A percentile compares a stretch with the other conserved stretches of the same genome.
Evolutionary conservation across 2,329 filamentous ascomycete genomes (phyloP).

Genomic region (Phyllachora maydis): DNA sequence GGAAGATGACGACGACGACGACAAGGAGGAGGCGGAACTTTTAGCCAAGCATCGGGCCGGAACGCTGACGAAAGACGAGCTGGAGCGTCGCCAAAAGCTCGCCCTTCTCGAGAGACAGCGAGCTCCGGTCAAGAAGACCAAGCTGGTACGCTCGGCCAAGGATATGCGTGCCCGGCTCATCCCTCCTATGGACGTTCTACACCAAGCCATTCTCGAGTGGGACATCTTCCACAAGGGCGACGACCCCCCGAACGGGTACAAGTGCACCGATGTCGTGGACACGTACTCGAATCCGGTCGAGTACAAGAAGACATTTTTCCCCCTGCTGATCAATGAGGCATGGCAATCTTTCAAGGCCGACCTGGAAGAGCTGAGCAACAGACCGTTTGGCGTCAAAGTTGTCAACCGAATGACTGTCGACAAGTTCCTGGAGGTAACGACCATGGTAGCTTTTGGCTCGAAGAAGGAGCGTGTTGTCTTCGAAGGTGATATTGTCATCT

Average conservation of each 20-base stretch:
- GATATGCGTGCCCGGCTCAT: slow-evolving; percentile 87
- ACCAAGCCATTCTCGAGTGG: slow-evolving; percentile 78
- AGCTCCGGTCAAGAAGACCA: slow-evolving; percentile 66
- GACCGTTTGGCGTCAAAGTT: slow-evolving; percentile 72
- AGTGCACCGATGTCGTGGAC: slow-evolving; percentile 58
- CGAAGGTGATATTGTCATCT: slow-evolving; percentile 75
- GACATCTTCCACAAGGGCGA: slow-evolving; percentile 84
- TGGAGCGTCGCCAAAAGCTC: slow-evolving; percentile 20
- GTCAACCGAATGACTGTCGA: slow-evolving; percentile 79
- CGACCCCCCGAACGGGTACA: slow-evolving; percentile 57
- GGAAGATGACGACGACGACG: slow-evolving; percentile 43
- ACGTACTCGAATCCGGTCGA: slow-evolving; percentile 55
- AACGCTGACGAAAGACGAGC: slow-evolving; percentile 24
- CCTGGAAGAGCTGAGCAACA: slow-evolving; percentile 67
- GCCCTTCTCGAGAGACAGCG: slow-evolving; percentile 33
- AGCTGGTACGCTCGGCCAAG: slow-evolving; percentile 63
- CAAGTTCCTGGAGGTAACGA: slow-evolving; percentile 80
- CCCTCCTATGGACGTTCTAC: slow-evolving; percentile 69
- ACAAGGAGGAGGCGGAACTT: too few species aligned
- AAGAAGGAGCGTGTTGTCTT: slow-evolving; percentile 52
- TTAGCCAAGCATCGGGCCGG: too few species aligned
- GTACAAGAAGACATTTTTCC: slow-evolving; percentile 81
- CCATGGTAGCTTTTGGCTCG: slow-evolving; percentile 49
- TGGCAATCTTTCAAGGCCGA: slow-evolving; percentile 88
- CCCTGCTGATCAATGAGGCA: slow-evolving; percentile 75